Conservation (phyloP, 345 rosid species). For the Geranium rotundifolium region DNA sequence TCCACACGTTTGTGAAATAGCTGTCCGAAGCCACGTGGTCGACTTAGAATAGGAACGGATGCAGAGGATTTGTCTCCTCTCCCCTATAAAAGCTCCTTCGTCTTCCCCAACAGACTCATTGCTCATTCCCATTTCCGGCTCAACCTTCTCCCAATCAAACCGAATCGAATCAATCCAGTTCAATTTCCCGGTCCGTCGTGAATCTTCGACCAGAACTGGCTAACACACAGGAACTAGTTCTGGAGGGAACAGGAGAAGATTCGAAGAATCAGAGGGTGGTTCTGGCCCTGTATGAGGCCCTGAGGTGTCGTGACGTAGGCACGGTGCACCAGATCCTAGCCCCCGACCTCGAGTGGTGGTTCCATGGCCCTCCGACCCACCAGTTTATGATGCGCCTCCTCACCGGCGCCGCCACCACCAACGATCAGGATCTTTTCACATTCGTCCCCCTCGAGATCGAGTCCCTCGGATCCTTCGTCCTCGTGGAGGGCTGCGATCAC, state of each 20-base stretch:
- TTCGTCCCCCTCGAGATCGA: slow-evolving; percentile 39
- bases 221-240: slow-evolving; percentile 30
- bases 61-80: background rate
- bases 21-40: background rate
- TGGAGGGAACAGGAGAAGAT: slow-evolving; percentile 49
- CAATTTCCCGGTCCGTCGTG: background rate
- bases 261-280: slow-evolving; percentile 66
- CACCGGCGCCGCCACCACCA: slow-evolving; percentile 53
- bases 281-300: slow-evolving; percentile 76
- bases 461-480: slow-evolving; percentile 55
- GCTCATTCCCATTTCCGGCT: background rate
- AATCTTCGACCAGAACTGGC: slow-evolving; percentile 56
- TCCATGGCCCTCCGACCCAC: slow-evolving; percentile 95
- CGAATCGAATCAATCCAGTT: background rate
- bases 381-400: slow-evolving; percentile 97
- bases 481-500: slow-evolving; percentile 76
- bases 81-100: background rate
- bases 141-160: background rate
- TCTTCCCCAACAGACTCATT: background rate
- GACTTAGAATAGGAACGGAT: background rate
- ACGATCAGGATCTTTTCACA: slow-evolving; percentile 23
- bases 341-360: slow-evolving; percentile 97
- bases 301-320: slow-evolving; percentile 60
- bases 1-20: too few species aligned
- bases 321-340: slow-evolving; percentile 67